Percentiles rank a stretch among this genome's conserved stretches.
These are phyloP conservation scores for Penicillium sp. DNA, from an alignment of 2,329 filamentous ascomycete species.

Conservation along the genomic window DNA sequence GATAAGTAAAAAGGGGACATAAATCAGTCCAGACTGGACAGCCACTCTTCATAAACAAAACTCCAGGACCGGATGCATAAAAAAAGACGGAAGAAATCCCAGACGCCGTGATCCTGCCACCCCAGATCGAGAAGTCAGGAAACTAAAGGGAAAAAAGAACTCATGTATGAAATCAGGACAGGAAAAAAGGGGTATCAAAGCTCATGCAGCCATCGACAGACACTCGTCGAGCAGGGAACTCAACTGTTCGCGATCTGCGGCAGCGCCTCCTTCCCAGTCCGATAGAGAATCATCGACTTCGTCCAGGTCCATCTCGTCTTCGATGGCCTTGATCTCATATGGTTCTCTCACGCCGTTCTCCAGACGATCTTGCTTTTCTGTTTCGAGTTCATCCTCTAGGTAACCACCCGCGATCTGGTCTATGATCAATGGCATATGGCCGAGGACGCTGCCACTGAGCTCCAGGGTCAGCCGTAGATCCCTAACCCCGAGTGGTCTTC, in stretches of 20 bases:
- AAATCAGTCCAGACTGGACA: slow-evolving; percentile 11
- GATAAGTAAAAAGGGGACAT: slow-evolving; percentile 8
- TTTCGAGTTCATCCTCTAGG: slow-evolving; percentile 68
- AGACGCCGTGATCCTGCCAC: slow-evolving; percentile 28
- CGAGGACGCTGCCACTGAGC: slow-evolving; percentile 69
- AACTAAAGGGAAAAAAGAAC: slow-evolving; percentile 10
- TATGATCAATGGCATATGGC: slow-evolving; percentile 69
- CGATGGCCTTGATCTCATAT: slow-evolving; percentile 19
- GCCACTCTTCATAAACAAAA: slow-evolving; percentile 18
- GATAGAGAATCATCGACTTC: slow-evolving; percentile 28
- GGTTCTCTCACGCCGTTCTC: slow-evolving; percentile 22
- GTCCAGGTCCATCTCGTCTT: slow-evolving; percentile 41
- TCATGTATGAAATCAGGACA: slow-evolving; percentile 1
- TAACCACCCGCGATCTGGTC: slow-evolving; percentile 66
- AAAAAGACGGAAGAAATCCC: slow-evolving; percentile 21
- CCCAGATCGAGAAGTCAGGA: slow-evolving; percentile 16
- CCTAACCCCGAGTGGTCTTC: slow-evolving; percentile 67
- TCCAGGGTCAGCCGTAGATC: slow-evolving; percentile 73
- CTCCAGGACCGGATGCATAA: slow-evolving; percentile 29
- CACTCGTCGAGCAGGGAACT: slow-evolving; percentile 40
- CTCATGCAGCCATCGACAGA: slow-evolving; percentile 39
- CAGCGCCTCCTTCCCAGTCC: slow-evolving; percentile 38
- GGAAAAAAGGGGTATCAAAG: slow-evolving; percentile 12
- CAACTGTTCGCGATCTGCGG: slow-evolving; percentile 36
- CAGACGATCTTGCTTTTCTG: slow-evolving; percentile 33